These are phyloP conservation scores for Kodamaea suecica DNA, from an alignment of 1,139 yeast species.

Conservation along the genomic window DNA sequence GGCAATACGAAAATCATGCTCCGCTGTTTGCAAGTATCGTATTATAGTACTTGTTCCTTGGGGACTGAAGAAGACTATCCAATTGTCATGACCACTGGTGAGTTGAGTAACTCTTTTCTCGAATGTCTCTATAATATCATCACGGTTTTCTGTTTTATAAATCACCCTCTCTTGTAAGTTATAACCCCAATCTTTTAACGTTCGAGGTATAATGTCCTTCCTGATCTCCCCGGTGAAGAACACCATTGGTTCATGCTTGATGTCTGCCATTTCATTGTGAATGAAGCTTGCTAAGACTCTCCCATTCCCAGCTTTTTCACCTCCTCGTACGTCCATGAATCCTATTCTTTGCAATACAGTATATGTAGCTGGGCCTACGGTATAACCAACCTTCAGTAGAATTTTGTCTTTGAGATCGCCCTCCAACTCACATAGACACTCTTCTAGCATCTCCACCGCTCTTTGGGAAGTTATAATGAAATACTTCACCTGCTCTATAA, in stretches of 20 bases:
- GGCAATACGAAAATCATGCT: conserved; percentile 49
- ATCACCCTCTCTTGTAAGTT: conserved; percentile 62
- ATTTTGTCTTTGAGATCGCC: conserved; percentile 22
- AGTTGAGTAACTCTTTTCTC: conserved; percentile 14
- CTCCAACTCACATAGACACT: conserved; percentile 32
- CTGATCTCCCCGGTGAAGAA: conserved; percentile 87
- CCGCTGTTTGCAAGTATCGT: conserved; percentile 32
- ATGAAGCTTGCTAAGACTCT: conserved; percentile 63
- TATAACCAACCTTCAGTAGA: conserved; percentile 58
- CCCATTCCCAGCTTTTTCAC: conserved; percentile 79
- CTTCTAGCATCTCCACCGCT: conserved; percentile 76
- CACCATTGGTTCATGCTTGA: conserved; percentile 37
- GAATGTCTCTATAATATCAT: conserved; percentile 45
- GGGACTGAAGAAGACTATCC: conserved; percentile 90
- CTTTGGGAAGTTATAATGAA: conserved; percentile 87
- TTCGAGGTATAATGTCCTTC: conserved; percentile 74
- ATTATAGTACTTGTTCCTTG: conserved; percentile 75
- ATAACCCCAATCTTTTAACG: conserved; percentile 40
- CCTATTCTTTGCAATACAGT: conserved; percentile 60
- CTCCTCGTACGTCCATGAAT: conserved; percentile 69
- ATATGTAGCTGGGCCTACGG: conserved; percentile 91
- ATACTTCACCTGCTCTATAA: conserved; percentile 39
- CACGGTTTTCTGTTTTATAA: conserved; percentile 59
- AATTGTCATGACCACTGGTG: conserved; percentile 25
- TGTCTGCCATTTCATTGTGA: conserved; percentile 32